Evolutionary conservation across 2,329 filamentous ascomycete species (phyloP).

Genomic region (Aspergillus thermomutatus): DNA sequence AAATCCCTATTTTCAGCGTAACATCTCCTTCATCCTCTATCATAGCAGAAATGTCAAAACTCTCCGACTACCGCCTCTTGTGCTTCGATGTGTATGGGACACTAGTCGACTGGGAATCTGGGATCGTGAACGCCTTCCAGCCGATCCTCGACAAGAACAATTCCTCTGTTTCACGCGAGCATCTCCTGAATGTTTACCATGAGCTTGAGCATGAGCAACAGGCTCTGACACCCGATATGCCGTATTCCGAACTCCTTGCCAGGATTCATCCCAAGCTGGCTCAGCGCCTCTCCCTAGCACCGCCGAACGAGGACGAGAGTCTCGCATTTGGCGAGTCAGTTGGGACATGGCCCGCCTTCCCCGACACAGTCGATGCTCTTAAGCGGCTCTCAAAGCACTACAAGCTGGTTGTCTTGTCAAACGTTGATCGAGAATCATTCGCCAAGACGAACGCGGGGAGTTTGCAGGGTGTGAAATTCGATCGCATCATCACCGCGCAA

Average conservation of each 20-base stretch:
- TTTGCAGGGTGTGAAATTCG: conserved; percentile 54
- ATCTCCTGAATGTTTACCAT: conserved; percentile 23
- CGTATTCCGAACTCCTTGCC: conserved; percentile 60
- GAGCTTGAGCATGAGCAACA: conserved; percentile 49
- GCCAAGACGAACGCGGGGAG: conserved; percentile 45
- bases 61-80: conserved; percentile 49
- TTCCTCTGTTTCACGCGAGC: conserved; percentile 32
- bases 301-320: conserved; percentile 32
- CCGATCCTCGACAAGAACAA: conserved; percentile 39
- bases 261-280: conserved; percentile 39
- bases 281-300: conserved; percentile 23
- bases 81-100: conserved; percentile 80
- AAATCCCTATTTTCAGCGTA: too few relatives aligned
- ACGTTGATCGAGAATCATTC: conserved; percentile 55
- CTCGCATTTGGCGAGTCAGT: conserved; percentile 49
- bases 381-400: conserved; percentile 47
- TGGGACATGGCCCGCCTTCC: conserved; percentile 54
- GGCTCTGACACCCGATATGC: conserved; percentile 51
- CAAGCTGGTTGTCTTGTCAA: conserved; percentile 57
- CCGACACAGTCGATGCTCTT: conserved; percentile 55
- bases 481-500: conserved; percentile 66
- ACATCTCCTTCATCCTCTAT: background rate
- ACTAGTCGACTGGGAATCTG: conserved; percentile 73
- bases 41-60: conserved; percentile 18
- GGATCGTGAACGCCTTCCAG: conserved; percentile 54